Base-by-base conservation (phyloP, 257 asterid species). In the Echites panduratus region DNA sequence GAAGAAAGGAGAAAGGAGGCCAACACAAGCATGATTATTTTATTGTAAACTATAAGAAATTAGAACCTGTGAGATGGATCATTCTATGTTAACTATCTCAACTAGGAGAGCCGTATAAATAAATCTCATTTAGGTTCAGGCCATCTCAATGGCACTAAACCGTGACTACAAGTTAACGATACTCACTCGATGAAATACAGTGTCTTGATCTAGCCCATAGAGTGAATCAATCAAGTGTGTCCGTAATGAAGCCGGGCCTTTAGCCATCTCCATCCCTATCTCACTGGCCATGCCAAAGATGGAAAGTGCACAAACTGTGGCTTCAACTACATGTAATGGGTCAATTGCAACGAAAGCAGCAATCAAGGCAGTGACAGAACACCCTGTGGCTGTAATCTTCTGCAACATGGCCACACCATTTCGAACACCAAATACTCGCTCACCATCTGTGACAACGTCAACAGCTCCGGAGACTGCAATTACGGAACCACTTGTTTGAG, bases 321-420 rank as follows among this genome's bases (percentile, higher is more conserved):
- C 97, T 78, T 91, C 97, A 0, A 94, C 80, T 1, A 89, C 85
- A 26, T 77, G 87, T 4, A 64, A 66, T 3, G 97, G 95, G 61
- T 86, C 88, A 45, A 88, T 64, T 0, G 99, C 91, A 32, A 94
- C 79, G 54, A 94, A 94, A 58, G 99, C 93, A 24, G 99, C 83
- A 24, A 91, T 85, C 20, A 88, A 88, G 10, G 97, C 97, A 7
- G 98, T 89, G 61, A 94, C 93, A 0, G 99, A 84, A 71, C 99
- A 94, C 56, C 99, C 97, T 4, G 99, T 86, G 27, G 96, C 97
- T 26, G 99, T 91, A 59, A 94, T 85, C 82, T 85, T 89, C 75
- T 88, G 99, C 90, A 91, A 48, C 97, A 91, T 82, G 0, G 96
- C 58, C 35, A 88, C 97, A 12, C 99, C 99, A 10, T 94, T 94